Evolutionary conservation across 73 alveolate genomes (phyloP).

Genomic region (Paramecium pentaurelia): DNA sequence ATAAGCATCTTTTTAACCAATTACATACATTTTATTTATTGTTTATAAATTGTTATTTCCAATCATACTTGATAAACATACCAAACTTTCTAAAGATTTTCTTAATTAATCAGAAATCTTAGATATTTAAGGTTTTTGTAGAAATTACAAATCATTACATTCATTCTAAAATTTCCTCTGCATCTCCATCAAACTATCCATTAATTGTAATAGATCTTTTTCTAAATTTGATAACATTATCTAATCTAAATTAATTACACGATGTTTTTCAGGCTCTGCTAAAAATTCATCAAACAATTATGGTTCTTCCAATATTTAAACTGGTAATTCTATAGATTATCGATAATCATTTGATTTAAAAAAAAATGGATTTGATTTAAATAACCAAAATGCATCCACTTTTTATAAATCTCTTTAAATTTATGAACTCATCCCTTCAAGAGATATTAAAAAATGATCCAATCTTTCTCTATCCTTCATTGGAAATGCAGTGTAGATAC

Average conservation of each 20-base stretch:
- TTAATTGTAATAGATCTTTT: not conserved
- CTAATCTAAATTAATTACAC: not conserved
- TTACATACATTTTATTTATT: not conserved
- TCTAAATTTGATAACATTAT: not conserved
- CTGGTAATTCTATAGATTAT: not conserved
- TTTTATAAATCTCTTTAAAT: slow-evolving; percentile 14
- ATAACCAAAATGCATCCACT: slow-evolving; percentile 4
- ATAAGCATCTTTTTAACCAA: not conserved
- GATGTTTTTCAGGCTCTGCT: slow-evolving; percentile 4
- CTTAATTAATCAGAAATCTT: not conserved
- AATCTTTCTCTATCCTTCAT: slow-evolving; percentile 26
- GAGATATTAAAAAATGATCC: not conserved
- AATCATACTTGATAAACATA: slow-evolving; percentile 35
- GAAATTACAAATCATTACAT: not conserved
- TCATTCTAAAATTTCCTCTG: not conserved
- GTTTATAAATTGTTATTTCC: not conserved
- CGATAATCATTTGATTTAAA: slow-evolving; percentile 23
- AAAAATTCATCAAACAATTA: not conserved
- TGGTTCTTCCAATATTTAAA: not conserved
- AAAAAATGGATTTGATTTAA: slow-evolving; percentile 2
- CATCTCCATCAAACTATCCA: not conserved
- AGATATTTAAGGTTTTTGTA: not conserved
- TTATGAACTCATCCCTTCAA: not conserved
- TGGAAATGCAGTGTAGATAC: slow-evolving; percentile 14
- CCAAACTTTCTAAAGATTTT: slow-evolving; percentile 26